Conservation (phyloP, 1,139 yeast genomes). For the Suhomyces bolitotheri region DNA sequence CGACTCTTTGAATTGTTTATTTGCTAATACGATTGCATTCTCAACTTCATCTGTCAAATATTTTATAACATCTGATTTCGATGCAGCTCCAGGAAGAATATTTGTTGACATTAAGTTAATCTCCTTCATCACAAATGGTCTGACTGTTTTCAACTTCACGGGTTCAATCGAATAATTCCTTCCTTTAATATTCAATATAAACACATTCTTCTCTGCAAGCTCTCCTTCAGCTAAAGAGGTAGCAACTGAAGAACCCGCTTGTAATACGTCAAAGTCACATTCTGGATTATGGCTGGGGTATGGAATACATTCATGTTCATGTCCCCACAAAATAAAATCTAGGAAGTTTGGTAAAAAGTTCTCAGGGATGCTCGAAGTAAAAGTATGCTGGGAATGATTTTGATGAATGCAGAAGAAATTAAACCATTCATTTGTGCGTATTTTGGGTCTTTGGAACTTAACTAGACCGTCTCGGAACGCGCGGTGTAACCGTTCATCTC, state of each 20-base stretch:
- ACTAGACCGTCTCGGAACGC: constrained; percentile 82
- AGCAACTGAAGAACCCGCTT: constrained; percentile 94
- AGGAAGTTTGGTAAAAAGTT: constrained; percentile 76
- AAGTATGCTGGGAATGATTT: constrained; percentile 77
- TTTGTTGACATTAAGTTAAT: constrained; percentile 53
- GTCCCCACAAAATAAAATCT: constrained; percentile 93
- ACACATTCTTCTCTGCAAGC: constrained; percentile 70
- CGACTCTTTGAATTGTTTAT: constrained; percentile 45
- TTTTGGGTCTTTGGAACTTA: constrained; percentile 70
- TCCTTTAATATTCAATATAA: constrained; percentile 63
- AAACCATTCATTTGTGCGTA: constrained; percentile 69
- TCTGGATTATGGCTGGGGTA: constrained; percentile 65
- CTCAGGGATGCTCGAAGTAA: constrained; percentile 83
- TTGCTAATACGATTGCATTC: constrained; percentile 60
- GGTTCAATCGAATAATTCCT: constrained; percentile 63
- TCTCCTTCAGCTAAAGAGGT: constrained; percentile 90
- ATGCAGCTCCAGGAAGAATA: constrained; percentile 63
- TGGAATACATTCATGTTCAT: constrained; percentile 92
- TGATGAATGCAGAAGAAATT: constrained; percentile 90
- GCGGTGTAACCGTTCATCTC: constrained; percentile 85
- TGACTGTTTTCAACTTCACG: constrained; percentile 65
- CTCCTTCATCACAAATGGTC: constrained; percentile 81
- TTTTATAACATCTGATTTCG: constrained; percentile 59
- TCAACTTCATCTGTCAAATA: constrained; percentile 68
- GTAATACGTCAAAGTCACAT: constrained; percentile 75